Base-by-base conservation (phyloP, 2,329 filamentous ascomycete species). In the Westerdykella ornata region DNA sequence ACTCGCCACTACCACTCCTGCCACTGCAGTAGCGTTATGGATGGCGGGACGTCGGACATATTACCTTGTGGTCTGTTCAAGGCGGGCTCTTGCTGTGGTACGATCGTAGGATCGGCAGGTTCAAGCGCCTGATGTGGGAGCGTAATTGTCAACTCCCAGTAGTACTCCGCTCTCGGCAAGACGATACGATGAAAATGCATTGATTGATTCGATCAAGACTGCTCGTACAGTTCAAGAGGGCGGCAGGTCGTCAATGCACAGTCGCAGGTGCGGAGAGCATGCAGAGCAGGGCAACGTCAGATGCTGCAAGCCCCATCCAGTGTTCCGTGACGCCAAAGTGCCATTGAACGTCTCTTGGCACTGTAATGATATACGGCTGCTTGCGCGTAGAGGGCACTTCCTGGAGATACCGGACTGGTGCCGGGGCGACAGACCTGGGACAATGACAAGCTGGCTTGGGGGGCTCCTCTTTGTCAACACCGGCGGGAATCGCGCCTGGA, bases 1-100 rank as follows among this genome's bases (percentile, higher is more conserved):
- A 46, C 50, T 65, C 53, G 61, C 61, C 62, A 65, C 61, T 50
- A 43, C 50, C n/a, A n/a, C n/a, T n/a, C 45, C 51, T 64, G 60
- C 22, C 22, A 26, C 60, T 60, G 59, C 48, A 53, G 53, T 63
- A 65, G 62, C 57, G 60, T 53, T 54, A 57, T 49, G 48, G 54
- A 54, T 53, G 59, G 56, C 54, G 55, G 54, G 50, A 51, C 52
- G 59, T 60, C 51, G 53, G 51, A 51, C 54, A 45, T 48, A 56
- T 52, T 57, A 54, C 46, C 46, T 54, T 54, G 44, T 46, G 50
- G 51, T 44, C 51, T 49, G 57, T 54, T 58, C 55, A 56, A 64
- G 54, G 59, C 58, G 56, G 52, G 52, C 51, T 51, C 49, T 57
- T 44, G 47, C 49, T 47, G 47, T 54, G 8, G 22, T 26, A 26